Conservation (phyloP, 345 rosid genomes). For the Eucalyptus tenuipes region DNA sequence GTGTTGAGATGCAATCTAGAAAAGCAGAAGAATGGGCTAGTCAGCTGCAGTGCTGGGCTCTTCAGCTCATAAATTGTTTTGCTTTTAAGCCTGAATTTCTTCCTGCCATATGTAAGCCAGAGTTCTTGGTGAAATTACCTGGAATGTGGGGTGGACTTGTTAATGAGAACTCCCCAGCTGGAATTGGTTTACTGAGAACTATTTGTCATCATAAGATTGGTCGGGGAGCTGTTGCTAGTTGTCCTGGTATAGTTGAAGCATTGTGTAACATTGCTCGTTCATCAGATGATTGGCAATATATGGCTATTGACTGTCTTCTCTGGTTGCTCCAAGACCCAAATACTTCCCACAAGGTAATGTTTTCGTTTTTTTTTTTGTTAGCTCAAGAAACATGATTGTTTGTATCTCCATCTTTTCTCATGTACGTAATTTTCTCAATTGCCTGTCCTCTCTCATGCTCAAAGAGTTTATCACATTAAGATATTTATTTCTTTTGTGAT, state of each 20-base stretch:
- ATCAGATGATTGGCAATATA: constrained; percentile 99
- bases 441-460: not conserved
- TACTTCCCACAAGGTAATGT: constrained; percentile 64
- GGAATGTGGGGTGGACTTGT: constrained; percentile 99
- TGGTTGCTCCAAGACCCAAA: constrained; percentile 95
- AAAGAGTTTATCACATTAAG: not conserved
- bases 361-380: not conserved
- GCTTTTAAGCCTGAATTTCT: constrained; percentile 99
- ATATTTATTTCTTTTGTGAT: not conserved
- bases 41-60: constrained; percentile 98
- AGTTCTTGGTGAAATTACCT: constrained; percentile 79
- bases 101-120: constrained; percentile 78
- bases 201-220: constrained; percentile 96
- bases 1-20: constrained; percentile 97
- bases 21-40: constrained; percentile 99
- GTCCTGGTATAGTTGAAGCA: constrained; percentile 80
- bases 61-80: constrained; percentile 98
- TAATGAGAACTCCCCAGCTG: constrained; percentile 97
- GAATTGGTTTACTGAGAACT: constrained; percentile 89
- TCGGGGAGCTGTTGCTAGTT: constrained; percentile 79
- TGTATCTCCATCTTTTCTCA: not conserved
- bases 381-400: not conserved
- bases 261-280: constrained; percentile 89
- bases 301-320: constrained; percentile 97
- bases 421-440: not conserved